Percentiles rank a stretch among this genome's conserved stretches.
phyloP scores from a whole-genome alignment of 164 flowering plant species.

The Piper betle region DNA sequence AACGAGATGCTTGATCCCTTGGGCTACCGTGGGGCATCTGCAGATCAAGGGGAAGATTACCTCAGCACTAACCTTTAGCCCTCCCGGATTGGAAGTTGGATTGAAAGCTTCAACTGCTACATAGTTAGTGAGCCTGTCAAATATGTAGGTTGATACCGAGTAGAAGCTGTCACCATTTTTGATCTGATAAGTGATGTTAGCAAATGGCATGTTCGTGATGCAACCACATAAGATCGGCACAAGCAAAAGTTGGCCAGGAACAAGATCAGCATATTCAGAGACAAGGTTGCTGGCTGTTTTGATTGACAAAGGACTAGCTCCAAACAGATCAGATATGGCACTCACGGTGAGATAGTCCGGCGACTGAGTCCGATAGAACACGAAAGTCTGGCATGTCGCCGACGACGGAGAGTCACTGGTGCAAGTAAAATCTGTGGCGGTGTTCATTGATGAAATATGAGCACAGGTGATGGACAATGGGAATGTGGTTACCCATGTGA shows the following conservation, averaged over 20 bases:
- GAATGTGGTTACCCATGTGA: slow-evolving; percentile 12
- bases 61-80: slow-evolving; percentile 24
- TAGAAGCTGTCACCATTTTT: slow-evolving; percentile 41
- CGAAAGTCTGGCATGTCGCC: slow-evolving; percentile 28
- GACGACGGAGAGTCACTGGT: slow-evolving; percentile 10
- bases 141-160: slow-evolving; percentile 22
- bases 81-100: slow-evolving; percentile 24
- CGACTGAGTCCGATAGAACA: slow-evolving; percentile 32
- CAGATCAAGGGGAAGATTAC: slow-evolving; percentile 50
- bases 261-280: slow-evolving; percentile 23
- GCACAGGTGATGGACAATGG: slow-evolving; percentile 3
- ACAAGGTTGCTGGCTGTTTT: slow-evolving; percentile 29
- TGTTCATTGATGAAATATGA: slow-evolving; percentile 14
- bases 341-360: slow-evolving; percentile 21
- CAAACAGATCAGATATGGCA: slow-evolving; percentile 33
- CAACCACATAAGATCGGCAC: slow-evolving; percentile 48
- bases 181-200: slow-evolving; percentile 41
- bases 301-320: slow-evolving; percentile 24
- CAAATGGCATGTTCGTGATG: slow-evolving; percentile 25
- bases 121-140: slow-evolving; percentile 47
- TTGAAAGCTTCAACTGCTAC: slow-evolving; percentile 33
- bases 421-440: slow-evolving; percentile 35
- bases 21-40: slow-evolving; percentile 35
- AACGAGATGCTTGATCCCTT: slow-evolving; percentile 24
- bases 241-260: slow-evolving; percentile 39